These are phyloP conservation scores for Lipomyces japonicus DNA, from an alignment of 805 yeast genomes.

Conservation along the genomic window DNA sequence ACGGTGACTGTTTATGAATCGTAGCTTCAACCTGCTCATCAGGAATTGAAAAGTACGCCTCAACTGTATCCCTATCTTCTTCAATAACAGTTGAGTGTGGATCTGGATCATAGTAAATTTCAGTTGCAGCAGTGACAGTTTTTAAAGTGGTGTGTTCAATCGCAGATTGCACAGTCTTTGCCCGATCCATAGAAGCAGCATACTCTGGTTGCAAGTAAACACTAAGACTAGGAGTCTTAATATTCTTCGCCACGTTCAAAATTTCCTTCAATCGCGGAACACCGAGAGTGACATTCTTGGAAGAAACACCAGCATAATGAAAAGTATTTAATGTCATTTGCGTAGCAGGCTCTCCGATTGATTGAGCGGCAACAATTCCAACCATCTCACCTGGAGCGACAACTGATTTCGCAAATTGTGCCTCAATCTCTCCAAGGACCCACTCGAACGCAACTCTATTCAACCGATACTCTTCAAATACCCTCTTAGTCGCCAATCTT, in stretches of 20 bases:
- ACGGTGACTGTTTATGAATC: slow-evolving; percentile 92
- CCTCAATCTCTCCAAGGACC: slow-evolving; percentile 91
- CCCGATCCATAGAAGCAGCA: slow-evolving; percentile 85
- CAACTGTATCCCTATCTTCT: slow-evolving; percentile 95
- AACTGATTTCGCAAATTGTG: slow-evolving; percentile 85
- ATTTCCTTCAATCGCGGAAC: slow-evolving; percentile 98
- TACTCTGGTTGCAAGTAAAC: slow-evolving; percentile 81
- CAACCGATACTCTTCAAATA: slow-evolving; percentile 83
- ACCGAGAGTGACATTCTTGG: slow-evolving; percentile 93
- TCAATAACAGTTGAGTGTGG: slow-evolving; percentile 95
- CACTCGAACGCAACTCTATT: slow-evolving; percentile 87
- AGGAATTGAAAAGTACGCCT: slow-evolving; percentile 94
- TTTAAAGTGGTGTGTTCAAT: slow-evolving; percentile 93
- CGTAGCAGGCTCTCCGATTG: slow-evolving; percentile 97
- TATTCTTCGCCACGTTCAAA: slow-evolving; percentile 95
- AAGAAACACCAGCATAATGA: slow-evolving; percentile 97
- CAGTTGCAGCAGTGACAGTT: slow-evolving; percentile 96
- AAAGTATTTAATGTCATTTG: slow-evolving; percentile 96
- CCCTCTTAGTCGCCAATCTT: slow-evolving; percentile 83
- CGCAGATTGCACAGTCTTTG: slow-evolving; percentile 92
- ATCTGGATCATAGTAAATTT: slow-evolving; percentile 96
- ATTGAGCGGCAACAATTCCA: slow-evolving; percentile 95
- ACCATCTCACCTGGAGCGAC: slow-evolving; percentile 99
- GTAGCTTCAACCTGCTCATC: slow-evolving; percentile 96
- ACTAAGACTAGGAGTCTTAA: slow-evolving; percentile 98